phyloP scores from a whole-genome alignment of 2,329 filamentous ascomycete genomes.

The Aspergillus neotritici region DNA sequence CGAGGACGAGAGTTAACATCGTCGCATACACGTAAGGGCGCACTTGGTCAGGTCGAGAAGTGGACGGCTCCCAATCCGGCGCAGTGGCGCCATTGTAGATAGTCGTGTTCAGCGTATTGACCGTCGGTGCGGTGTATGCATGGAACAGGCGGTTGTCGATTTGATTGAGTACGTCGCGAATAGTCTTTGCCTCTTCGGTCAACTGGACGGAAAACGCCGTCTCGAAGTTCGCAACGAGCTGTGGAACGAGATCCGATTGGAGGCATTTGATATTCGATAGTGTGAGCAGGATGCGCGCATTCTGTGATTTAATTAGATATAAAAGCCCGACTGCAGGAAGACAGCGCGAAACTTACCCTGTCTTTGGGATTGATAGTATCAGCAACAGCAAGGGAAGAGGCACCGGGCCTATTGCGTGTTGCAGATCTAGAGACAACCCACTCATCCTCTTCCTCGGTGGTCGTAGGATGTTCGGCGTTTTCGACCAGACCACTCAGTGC shows the following conservation, averaged over 20 bases:
- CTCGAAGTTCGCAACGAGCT: constrained; percentile 88
- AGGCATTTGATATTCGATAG: constrained; percentile 86
- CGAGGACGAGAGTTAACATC: constrained; percentile 76
- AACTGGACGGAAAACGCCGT: constrained; percentile 89
- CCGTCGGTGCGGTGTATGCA: constrained; percentile 77
- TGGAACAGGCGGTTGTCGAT: constrained; percentile 89
- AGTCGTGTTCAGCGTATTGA: constrained; percentile 61
- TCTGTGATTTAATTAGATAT: constrained; percentile 47
- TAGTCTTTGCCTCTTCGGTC: constrained; percentile 86
- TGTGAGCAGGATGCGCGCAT: constrained; percentile 87
- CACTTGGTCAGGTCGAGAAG: constrained; percentile 62
- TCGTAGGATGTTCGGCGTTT: constrained; percentile 76
- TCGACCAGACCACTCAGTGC: constrained; percentile 93
- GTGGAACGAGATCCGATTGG: constrained; percentile 73
- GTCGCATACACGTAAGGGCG: constrained; percentile 85
- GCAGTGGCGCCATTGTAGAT: constrained; percentile 68
- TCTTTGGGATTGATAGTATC: constrained; percentile 51
- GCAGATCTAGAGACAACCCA: constrained; percentile 45
- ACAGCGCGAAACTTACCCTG: constrained; percentile 37
- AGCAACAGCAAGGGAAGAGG: constrained; percentile 40
- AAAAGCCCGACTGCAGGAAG: neutral
- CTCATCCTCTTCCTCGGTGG: constrained; percentile 52
- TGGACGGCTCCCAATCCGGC: constrained; percentile 63
- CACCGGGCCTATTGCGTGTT: constrained; percentile 26
- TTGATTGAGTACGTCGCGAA: constrained; percentile 81